A percentile compares a stretch with the other conserved stretches of the same genome.
Conservation (phyloP, 306 rosid species). For the Vicia faba region DNA sequence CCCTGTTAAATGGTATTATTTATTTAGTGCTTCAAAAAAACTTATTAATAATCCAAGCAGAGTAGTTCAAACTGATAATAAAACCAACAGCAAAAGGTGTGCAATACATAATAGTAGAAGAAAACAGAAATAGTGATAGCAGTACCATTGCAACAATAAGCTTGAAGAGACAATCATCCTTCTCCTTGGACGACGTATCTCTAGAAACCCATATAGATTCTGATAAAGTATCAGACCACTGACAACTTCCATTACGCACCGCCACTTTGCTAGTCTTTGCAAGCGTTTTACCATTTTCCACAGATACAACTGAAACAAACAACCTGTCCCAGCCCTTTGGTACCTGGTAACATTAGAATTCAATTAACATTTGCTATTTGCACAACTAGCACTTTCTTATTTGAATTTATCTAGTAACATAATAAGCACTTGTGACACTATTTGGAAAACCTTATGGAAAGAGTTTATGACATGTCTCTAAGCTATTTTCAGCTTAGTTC, state of each 20-base stretch:
- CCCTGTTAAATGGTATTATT: slow-evolving; percentile 44
- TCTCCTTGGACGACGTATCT: slow-evolving; percentile 45
- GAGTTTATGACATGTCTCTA: background rate
- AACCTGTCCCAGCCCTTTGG: slow-evolving; percentile 78
- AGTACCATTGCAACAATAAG: slow-evolving; percentile 63
- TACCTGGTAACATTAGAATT: slow-evolving; percentile 46
- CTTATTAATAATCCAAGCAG: slow-evolving; percentile 22
- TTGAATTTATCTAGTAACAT: background rate
- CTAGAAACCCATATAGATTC: slow-evolving; percentile 52
- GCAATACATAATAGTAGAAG: slow-evolving; percentile 17
- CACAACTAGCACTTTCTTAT: background rate
- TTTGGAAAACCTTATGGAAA: background rate
- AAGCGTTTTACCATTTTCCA: slow-evolving; percentile 52
- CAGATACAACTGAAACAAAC: slow-evolving; percentile 52
- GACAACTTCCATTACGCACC: slow-evolving; percentile 60
- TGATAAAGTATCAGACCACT: slow-evolving; percentile 58
- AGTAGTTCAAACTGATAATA: slow-evolving; percentile 29
- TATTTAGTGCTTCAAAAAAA: background rate
- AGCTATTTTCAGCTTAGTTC: background rate
- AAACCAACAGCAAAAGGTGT: slow-evolving; percentile 27
- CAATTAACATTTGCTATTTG: slow-evolving; percentile 31
- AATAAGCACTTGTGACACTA: background rate
- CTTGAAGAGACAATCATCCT: slow-evolving; percentile 51
- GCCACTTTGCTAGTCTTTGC: slow-evolving; percentile 50
- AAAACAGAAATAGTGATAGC: slow-evolving; percentile 23